Evolutionary conservation across 371 early-diverging fungal species (phyloP).

Genomic region (Phascolomyces articulosus): DNA sequence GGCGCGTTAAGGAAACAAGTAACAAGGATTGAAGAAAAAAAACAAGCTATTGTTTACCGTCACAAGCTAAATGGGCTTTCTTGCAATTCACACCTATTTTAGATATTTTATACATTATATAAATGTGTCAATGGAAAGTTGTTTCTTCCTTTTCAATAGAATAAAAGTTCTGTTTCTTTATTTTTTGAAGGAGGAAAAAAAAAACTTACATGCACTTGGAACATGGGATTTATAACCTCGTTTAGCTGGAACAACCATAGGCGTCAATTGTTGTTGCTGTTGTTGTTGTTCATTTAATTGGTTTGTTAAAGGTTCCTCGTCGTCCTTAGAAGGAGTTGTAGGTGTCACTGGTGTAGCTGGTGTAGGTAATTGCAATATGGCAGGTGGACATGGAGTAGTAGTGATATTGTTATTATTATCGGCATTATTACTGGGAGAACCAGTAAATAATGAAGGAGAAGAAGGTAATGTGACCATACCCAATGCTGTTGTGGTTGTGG

Average conservation of each 20-base stretch:
- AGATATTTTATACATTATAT: too few species aligned
- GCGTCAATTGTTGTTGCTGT: not conserved
- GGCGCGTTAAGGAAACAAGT: not conserved
- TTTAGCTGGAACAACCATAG: conserved; percentile 21
- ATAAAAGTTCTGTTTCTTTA: too few species aligned
- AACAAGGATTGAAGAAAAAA: not conserved
- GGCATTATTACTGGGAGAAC: not conserved
- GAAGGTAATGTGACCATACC: conserved; percentile 4
- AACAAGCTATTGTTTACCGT: conserved; percentile 28
- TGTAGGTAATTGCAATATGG: not conserved
- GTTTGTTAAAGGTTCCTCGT: not conserved
- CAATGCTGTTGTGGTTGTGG: too few species aligned
- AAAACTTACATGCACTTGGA: conserved; percentile 23
- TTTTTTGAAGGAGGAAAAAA: not conserved
- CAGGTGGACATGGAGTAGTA: not conserved
- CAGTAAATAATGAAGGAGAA: conserved; percentile 3
- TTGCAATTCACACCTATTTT: conserved; percentile 65
- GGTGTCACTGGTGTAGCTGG: conserved; percentile 3
- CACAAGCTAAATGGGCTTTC: conserved; percentile 73
- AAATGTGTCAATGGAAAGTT: too few species aligned
- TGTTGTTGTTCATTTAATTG: not conserved
- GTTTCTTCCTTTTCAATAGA: too few species aligned
- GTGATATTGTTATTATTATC: not conserved
- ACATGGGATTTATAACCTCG: conserved; percentile 24
- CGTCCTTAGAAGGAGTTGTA: not conserved